A percentile compares a stretch with the other conserved stretches of the same genome.
Conservation (phyloP, 2,329 filamentous ascomycete species). For the Ceratocystis cacaofunesta region DNA sequence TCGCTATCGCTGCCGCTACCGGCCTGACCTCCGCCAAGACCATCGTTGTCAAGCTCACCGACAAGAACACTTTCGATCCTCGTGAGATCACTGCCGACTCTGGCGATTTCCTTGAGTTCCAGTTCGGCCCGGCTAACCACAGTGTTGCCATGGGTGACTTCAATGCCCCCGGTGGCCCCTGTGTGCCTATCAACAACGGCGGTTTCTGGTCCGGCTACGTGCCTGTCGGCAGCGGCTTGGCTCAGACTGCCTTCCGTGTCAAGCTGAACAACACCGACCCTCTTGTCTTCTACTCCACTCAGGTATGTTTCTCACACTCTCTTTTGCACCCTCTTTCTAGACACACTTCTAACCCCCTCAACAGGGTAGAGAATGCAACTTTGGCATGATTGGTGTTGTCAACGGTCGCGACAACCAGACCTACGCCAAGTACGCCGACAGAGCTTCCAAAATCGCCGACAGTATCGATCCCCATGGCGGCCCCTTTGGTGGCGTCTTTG, state of each 20-base stretch:
- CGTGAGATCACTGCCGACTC: slow-evolving; percentile 29
- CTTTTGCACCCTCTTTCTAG: not conserved
- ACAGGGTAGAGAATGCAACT: slow-evolving; percentile 21
- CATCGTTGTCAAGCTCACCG: slow-evolving; percentile 29
- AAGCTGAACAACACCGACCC: slow-evolving; percentile 23
- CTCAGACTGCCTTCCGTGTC: slow-evolving; percentile 21
- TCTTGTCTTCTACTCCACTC: slow-evolving; percentile 23
- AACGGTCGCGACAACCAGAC: slow-evolving; percentile 20
- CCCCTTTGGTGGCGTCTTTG: slow-evolving; percentile 12
- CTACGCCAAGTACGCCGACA: slow-evolving; percentile 17
- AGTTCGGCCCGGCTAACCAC: slow-evolving; percentile 39
- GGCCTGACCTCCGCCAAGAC: slow-evolving; percentile 19
- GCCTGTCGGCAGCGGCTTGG: slow-evolving; percentile 8
- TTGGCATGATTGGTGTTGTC: slow-evolving; percentile 24
- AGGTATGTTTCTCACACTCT: not conserved
- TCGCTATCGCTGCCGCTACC: slow-evolving; percentile 10
- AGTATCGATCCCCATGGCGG: not conserved
- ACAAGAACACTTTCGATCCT: slow-evolving; percentile 29
- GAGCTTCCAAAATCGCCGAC: not conserved
- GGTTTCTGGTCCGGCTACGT: slow-evolving; percentile 34
- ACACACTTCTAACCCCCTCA: not conserved
- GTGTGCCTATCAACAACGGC: slow-evolving; percentile 26
- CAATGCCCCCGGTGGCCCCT: slow-evolving; percentile 24
- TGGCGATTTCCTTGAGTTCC: slow-evolving; percentile 39
- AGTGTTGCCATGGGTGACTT: slow-evolving; percentile 32